Evolutionary conservation across 306 rosid species (phyloP).

Genomic region (Quercus alba): DNA sequence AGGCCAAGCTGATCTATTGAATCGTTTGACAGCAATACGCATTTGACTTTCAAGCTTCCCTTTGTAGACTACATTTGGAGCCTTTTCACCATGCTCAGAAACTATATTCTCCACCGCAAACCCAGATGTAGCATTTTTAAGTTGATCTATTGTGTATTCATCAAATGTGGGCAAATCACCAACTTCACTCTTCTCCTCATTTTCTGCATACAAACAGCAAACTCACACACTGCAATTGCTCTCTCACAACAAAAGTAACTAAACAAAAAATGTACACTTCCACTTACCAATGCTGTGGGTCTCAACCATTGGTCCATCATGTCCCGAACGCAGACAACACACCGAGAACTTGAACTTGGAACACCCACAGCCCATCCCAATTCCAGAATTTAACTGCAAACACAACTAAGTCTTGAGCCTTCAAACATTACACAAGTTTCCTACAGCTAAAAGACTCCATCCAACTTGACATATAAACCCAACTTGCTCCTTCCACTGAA

Average conservation of each 20-base stretch:
- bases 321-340: conserved; percentile 55
- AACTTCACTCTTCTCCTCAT: conserved; percentile 51
- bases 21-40: conserved; percentile 88
- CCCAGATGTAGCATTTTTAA: conserved; percentile 82
- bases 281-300: conserved; percentile 50
- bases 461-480: conserved; percentile 21
- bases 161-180: conserved; percentile 58
- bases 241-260: conserved; percentile 5
- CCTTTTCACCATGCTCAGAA: conserved; percentile 98
- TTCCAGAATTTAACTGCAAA: conserved; percentile 25
- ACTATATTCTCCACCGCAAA: conserved; percentile 87
- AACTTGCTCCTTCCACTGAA: conserved; percentile 17
- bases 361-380: conserved; percentile 80
- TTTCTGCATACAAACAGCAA: conserved; percentile 46
- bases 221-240: conserved; percentile 16
- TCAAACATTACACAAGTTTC: conserved; percentile 16
- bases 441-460: conserved; percentile 22
- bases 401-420: conserved; percentile 20
- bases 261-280: conserved; percentile 15
- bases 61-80: conserved; percentile 92
- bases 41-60: conserved; percentile 84
- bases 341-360: conserved; percentile 41
- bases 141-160: conserved; percentile 75
- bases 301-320: conserved; percentile 45
- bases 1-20: conserved; percentile 97